Percentiles rank a stretch among this genome's conserved stretches.
Evolutionary conservation across 306 rosid species (phyloP).

Genomic region (Crotalaria pallida): DNA sequence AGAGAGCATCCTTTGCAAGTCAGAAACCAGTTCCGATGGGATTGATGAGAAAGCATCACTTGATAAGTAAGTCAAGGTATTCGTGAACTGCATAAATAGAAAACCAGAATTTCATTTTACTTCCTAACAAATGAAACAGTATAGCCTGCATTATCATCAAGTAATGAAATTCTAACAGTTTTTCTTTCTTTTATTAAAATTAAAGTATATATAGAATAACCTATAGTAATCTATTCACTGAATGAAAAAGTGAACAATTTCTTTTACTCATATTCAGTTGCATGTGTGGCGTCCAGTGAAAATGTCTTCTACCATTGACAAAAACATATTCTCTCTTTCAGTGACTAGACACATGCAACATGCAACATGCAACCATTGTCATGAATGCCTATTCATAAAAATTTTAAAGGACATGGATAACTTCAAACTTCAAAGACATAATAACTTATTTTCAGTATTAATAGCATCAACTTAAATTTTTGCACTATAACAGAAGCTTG

Average conservation of each 20-base stretch:
- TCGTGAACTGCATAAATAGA: slow-evolving; percentile 70
- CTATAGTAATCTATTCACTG: neutral
- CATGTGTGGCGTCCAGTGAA: neutral
- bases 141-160: neutral
- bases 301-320: slow-evolving; percentile 5
- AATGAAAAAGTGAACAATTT: neutral
- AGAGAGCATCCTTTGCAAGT: slow-evolving; percentile 92
- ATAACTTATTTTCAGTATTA: neutral
- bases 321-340: neutral
- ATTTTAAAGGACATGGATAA: neutral
- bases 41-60: slow-evolving; percentile 80
- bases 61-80: slow-evolving; percentile 91
- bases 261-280: neutral
- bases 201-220: neutral
- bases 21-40: slow-evolving; percentile 81
- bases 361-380: neutral
- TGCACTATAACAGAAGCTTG: neutral
- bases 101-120: slow-evolving; percentile 22
- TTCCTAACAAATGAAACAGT: slow-evolving; percentile 15
- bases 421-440: slow-evolving; percentile 2
- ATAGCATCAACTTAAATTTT: neutral
- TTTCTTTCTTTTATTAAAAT: neutral
- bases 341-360: slow-evolving; percentile 11
- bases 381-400: neutral
- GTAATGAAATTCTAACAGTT: neutral